Evolutionary conservation across 2,329 filamentous ascomycete genomes (phyloP).

Genomic region (Colletotrichum acutatum): DNA sequence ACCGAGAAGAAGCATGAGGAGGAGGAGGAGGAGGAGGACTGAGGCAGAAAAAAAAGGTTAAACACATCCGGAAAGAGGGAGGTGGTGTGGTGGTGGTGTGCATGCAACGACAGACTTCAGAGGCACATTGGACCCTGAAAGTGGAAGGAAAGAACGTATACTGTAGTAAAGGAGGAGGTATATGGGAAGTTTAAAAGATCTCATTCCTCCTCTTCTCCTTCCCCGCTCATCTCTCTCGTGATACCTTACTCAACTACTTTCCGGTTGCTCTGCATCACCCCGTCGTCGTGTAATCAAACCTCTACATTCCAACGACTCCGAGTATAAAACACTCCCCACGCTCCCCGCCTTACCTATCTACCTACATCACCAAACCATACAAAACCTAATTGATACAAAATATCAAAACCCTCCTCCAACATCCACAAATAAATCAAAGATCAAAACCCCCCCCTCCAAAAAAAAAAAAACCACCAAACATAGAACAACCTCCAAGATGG

Average conservation of each 20-base stretch:
- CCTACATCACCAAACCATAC: neutral
- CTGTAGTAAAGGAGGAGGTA: too few species aligned
- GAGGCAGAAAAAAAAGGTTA: neutral
- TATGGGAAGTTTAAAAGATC: neutral
- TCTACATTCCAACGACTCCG: neutral
- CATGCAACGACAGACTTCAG: neutral
- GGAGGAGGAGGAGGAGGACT: neutral
- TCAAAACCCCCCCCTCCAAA: neutral
- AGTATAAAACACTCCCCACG: neutral
- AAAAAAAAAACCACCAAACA: neutral
- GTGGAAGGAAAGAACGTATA: neutral
- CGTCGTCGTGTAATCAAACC: constrained; percentile 3
- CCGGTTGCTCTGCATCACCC: neutral
- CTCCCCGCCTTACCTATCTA: neutral
- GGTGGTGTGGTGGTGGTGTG: neutral
- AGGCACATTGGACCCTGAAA: constrained; percentile 23
- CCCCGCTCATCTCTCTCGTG: neutral
- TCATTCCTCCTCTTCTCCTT: neutral
- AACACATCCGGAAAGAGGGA: neutral
- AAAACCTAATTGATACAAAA: neutral
- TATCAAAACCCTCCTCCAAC: too few species aligned
- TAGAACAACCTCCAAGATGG: neutral
- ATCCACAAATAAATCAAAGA: too few species aligned
- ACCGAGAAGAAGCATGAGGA: neutral
- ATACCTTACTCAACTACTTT: neutral